Conservation (phyloP, 2,329 filamentous ascomycete genomes). For the Stachybotrys echinatus region DNA sequence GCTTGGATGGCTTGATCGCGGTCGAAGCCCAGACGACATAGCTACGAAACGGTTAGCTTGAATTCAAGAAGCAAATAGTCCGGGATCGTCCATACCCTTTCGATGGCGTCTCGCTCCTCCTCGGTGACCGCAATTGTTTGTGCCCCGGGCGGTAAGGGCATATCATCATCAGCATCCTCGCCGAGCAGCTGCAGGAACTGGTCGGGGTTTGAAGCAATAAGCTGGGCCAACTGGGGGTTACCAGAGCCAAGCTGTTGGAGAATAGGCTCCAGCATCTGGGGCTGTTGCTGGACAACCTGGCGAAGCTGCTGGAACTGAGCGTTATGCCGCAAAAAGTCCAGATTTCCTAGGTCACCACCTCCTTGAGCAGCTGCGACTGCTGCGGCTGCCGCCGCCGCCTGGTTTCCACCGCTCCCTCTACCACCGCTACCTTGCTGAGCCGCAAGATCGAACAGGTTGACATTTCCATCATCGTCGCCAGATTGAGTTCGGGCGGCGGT, state of each 20-base stretch:
- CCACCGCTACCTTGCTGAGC: constrained; percentile 61
- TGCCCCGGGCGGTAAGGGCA: constrained; percentile 77
- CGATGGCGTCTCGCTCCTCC: constrained; percentile 95
- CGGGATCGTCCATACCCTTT: constrained; percentile 62
- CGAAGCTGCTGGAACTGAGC: constrained; percentile 97
- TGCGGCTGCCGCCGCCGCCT: constrained; percentile 35
- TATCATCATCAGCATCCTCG: constrained; percentile 82
- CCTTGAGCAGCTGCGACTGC: constrained; percentile 46
- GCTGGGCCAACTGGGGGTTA: constrained; percentile 87
- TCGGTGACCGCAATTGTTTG: constrained; percentile 89
- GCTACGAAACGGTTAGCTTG: constrained; percentile 36
- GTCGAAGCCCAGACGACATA: constrained; percentile 90
- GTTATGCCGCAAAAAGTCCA: constrained; percentile 93
- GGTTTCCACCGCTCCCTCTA: constrained; percentile 33
- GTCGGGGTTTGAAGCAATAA: constrained; percentile 88
- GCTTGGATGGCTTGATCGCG: constrained; percentile 93
- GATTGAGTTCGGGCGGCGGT: constrained; percentile 33
- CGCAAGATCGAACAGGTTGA: constrained; percentile 92
- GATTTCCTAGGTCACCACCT: constrained; percentile 61
- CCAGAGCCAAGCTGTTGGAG: constrained; percentile 91
- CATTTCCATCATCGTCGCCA: constrained; percentile 58
- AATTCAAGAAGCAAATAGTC: background rate
- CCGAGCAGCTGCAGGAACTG: constrained; percentile 88
- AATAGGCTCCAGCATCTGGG: constrained; percentile 97
- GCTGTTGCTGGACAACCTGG: constrained; percentile 95